Base-by-base conservation (phyloP, 352 stramenopile genomes). In the Globisporangium spiculum region DNA sequence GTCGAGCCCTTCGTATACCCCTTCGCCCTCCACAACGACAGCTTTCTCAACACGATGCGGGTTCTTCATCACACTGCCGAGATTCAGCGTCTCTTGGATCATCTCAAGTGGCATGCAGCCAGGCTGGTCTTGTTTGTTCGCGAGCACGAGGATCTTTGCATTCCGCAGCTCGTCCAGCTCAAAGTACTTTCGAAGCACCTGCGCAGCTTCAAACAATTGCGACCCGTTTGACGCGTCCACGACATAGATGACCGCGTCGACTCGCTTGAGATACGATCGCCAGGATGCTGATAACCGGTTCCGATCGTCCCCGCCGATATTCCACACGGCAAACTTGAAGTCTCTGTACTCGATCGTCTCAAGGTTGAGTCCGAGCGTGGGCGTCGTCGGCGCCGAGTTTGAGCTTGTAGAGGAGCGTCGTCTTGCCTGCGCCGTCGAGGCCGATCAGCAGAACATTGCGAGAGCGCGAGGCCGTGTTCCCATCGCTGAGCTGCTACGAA, bases 351-450 rank as follows among this genome's bases (percentile, higher is more conserved):
- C 16, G 54, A 97, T 84, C 2, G 75, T 79, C 76, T 97, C 90
- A 64, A 97, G 80, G 69, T 97, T 95, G 71, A 94, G 96, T 20
- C 89, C 87, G 48, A 97, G 84, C n/a, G 91, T 97, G 20, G 87
- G 80, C 60, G 93, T 86, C 53, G 87, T 93, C 3, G 75, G 48
- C 16, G 12, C 82, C 85, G 27, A 96, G 73, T 67, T 97, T 92
- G 66, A 97, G 82, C 63, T 88, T 84, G 80, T 97, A 96, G 18
- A 99, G 86, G 69, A 99, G 96, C 36, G 97, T 99, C 1, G 97
- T 99, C 84, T 99, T 99, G 75, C 96, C 96, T 24, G 96, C 97
- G 26, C 91, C 94, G 78, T 99, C 96, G 14, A 98, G 83, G 1
- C 91, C 91, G n/a, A 97, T 84, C 79, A 99, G 98, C 59, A 98